Evolutionary conservation across 176 grass and related monocot species (phyloP).

Genomic region (Bromus sterilis): DNA sequence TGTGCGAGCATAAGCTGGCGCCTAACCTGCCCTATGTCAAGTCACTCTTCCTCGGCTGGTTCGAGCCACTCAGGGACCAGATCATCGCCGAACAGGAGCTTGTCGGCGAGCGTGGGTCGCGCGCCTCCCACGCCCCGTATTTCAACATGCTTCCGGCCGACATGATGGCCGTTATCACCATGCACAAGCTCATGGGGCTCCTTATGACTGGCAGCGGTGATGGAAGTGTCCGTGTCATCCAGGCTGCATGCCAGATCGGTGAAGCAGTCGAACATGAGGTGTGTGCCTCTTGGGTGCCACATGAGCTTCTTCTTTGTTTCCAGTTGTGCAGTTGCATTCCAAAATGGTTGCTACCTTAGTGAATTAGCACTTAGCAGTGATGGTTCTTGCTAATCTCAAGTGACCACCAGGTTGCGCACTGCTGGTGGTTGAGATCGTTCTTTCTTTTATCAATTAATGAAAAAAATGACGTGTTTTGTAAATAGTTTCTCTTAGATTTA

Average conservation of each 20-base stretch:
- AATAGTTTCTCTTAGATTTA: background rate
- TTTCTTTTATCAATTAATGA: background rate
- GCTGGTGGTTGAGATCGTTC: background rate
- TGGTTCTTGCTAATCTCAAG: background rate
- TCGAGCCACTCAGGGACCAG: conserved; percentile 71
- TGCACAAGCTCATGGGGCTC: conserved; percentile 97
- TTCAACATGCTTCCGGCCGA: conserved; percentile 68
- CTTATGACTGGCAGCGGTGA: conserved; percentile 64
- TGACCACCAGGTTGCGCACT: background rate
- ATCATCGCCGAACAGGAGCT: conserved; percentile 58
- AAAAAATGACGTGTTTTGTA: background rate
- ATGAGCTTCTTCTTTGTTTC: conserved; percentile 8
- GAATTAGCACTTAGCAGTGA: background rate
- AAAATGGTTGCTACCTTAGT: background rate
- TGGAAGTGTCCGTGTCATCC: conserved; percentile 61
- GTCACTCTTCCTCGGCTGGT: conserved; percentile 92
- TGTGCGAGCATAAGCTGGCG: conserved; percentile 86
- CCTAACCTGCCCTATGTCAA: conserved; percentile 93
- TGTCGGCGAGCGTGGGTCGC: background rate
- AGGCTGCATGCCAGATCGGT: conserved; percentile 49
- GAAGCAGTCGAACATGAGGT: conserved; percentile 95
- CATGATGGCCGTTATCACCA: conserved; percentile 98
- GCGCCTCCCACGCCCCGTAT: conserved; percentile 16
- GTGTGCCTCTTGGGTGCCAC: background rate
- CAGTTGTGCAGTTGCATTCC: background rate